Evolutionary conservation across 148 eudicot species (phyloP), one percentile per base, ranked within the genome.

Genomic region (Cornus florida): DNA sequence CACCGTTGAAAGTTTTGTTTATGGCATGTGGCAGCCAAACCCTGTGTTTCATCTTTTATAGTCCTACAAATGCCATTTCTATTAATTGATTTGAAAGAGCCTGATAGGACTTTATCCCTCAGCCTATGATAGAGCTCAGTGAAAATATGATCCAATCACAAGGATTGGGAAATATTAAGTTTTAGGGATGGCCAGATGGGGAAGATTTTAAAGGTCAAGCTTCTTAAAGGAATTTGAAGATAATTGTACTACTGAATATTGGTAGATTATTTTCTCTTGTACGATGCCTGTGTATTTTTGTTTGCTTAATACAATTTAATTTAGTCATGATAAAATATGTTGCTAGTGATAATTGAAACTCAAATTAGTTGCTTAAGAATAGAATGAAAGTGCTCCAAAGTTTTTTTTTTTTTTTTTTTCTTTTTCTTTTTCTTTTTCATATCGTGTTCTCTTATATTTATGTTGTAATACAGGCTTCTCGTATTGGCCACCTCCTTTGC

Each of bases 391-490:
- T 66, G 53, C n/a, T 48, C 71, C 43, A 41, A 23, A 39, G 10
- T 14, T 71, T 66, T 72, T 71, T 48, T 10, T 70, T 64, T 80
- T 22, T 38, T 59, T 78, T 13, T 66, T 72, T n/a, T n/a, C n/a
- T 72, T 71, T 48, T 10, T 70, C 48, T 80, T 22, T 38, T 59
- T 78, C 7, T 66, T 72, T 68, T 74, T 74, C 78, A 70, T 50
- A 70, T 53, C 65, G 4, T 31, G 12, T 12, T 24, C 48, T 73
- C 77, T 73, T 50, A 35, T 35, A 35, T 24, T 14, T 59, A 72
- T 71, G 72, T 67, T 87, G 81, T 88, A 80, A 78, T 82, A 80
- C 97, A 95, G 99, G 88, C 87, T 95, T 82, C 95, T 95, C 24
- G 86, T 89, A 39, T 79, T 93, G 72, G 97, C 90, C 74, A 87